phyloP scores from a whole-genome alignment of 1,139 yeast species.

The Candida frijolesensis region DNA sequence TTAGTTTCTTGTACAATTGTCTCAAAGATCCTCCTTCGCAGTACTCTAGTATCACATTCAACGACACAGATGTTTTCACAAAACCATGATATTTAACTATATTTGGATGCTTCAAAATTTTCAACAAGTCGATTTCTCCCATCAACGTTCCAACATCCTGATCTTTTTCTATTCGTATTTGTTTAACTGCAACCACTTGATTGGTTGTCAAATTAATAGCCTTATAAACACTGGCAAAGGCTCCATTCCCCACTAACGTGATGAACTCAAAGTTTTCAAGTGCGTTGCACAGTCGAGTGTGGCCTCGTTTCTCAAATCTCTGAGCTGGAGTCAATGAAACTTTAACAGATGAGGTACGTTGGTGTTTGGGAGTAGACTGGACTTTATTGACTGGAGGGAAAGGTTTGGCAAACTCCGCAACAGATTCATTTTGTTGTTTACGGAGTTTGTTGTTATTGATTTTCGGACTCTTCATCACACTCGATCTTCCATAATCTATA shows the following conservation, averaged over 20 bases:
- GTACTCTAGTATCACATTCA: conserved; percentile 72
- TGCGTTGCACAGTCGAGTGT: conserved; percentile 42
- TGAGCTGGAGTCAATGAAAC: conserved; percentile 59
- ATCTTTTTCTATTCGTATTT: conserved; percentile 58
- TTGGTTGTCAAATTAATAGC: conserved; percentile 69
- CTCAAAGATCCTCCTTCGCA: conserved; percentile 88
- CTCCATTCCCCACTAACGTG: conserved; percentile 88
- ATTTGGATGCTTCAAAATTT: conserved; percentile 78
- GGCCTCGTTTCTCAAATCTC: conserved; percentile 44
- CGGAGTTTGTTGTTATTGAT: conserved; percentile 9
- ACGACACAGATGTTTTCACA: conserved; percentile 63
- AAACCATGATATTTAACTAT: conserved; percentile 92
- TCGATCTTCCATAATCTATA: conserved; percentile 4
- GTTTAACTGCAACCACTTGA: conserved; percentile 83
- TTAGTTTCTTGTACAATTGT: conserved; percentile 59
- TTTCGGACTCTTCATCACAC: not conserved
- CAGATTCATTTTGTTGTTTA: not conserved
- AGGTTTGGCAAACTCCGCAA: not conserved
- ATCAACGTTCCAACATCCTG: conserved; percentile 54
- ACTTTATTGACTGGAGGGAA: conserved; percentile 9
- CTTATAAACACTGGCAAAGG: conserved; percentile 90
- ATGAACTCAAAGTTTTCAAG: conserved; percentile 59
- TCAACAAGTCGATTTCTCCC: conserved; percentile 86
- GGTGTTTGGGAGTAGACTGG: conserved; percentile 23
- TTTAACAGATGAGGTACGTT: conserved; percentile 37